Conservation (phyloP, 177 flowering plant genomes). For the Vitis hybrid region DNA sequence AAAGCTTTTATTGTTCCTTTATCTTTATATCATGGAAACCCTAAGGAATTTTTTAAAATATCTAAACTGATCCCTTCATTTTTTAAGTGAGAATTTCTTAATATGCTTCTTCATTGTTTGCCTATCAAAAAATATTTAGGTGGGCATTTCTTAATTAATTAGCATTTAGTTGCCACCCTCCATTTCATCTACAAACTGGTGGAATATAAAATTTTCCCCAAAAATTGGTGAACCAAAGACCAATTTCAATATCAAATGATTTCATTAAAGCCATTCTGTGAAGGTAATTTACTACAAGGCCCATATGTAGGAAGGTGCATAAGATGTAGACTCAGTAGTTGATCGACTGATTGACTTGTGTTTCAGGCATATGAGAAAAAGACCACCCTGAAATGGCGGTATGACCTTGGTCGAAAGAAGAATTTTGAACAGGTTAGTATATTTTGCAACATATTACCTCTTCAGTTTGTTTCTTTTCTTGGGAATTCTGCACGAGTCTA, state of each 20-base stretch:
- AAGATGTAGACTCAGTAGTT: not conserved
- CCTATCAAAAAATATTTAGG: not conserved
- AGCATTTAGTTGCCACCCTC: too few relatives aligned
- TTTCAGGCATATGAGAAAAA: slow-evolving; percentile 97
- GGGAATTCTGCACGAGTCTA: not conserved
- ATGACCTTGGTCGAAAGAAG: slow-evolving; percentile 89
- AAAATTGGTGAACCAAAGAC: not conserved
- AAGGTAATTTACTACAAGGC: not conserved
- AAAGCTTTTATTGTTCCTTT: too few relatives aligned
- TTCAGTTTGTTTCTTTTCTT: not conserved
- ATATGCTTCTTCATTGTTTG: not conserved
- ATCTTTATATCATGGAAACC: too few relatives aligned
- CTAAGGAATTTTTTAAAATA: too few relatives aligned
- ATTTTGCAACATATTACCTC: not conserved
- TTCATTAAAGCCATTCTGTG: not conserved
- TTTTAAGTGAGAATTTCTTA: too few relatives aligned
- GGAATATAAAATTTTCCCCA: too few relatives aligned
- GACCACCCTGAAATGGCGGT: slow-evolving; percentile 90
- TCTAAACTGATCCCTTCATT: too few relatives aligned
- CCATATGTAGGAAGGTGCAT: too few relatives aligned
- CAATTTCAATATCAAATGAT: not conserved
- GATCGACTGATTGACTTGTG: slow-evolving; percentile 14
- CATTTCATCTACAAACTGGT: too few relatives aligned
- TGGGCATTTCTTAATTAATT: too few relatives aligned
- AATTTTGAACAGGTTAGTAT: slow-evolving; percentile 88